phyloP scores from a whole-genome alignment of 257 asterid genomes.

The Salvia rosmarinus region DNA sequence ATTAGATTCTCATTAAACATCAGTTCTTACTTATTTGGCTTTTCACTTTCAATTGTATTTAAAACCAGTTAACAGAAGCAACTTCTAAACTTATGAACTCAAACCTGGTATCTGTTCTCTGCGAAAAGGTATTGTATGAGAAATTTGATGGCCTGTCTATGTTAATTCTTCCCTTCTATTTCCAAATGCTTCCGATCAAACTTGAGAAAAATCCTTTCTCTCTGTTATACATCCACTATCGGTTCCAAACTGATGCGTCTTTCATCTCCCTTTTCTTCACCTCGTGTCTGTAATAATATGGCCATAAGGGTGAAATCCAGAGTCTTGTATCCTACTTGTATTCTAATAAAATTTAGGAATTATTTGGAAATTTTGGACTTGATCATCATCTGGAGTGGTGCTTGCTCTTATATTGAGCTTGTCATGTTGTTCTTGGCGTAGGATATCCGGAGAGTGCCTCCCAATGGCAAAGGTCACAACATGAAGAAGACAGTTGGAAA shows the following conservation, averaged over 20 bases:
- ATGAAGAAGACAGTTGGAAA: constrained; percentile 11
- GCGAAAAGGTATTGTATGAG: background rate
- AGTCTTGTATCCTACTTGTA: constrained; percentile 2
- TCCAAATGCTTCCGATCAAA: constrained; percentile 5
- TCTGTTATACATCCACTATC: background rate
- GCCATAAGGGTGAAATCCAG: constrained; percentile 11
- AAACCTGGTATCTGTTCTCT: background rate
- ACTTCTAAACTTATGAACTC: background rate
- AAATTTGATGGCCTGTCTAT: constrained; percentile 12
- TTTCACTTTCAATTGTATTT: background rate
- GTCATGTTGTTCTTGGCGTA: constrained; percentile 28
- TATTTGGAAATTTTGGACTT: constrained; percentile 18
- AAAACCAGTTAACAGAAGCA: background rate
- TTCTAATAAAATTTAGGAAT: background rate
- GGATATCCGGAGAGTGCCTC: constrained; percentile 42
- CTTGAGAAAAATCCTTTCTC: constrained; percentile 13
- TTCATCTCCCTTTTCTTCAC: background rate
- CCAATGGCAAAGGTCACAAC: constrained; percentile 23
- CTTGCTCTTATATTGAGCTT: constrained; percentile 10
- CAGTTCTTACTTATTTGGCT: background rate
- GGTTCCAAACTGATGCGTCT: constrained; percentile 6
- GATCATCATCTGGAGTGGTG: constrained; percentile 18
- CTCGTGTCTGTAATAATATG: constrained; percentile 13
- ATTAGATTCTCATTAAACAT: constrained; percentile 5
- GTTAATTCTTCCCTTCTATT: background rate